Conservation (phyloP, 805 yeast genomes). For the Sugiyamaella lignohabitans region DNA sequence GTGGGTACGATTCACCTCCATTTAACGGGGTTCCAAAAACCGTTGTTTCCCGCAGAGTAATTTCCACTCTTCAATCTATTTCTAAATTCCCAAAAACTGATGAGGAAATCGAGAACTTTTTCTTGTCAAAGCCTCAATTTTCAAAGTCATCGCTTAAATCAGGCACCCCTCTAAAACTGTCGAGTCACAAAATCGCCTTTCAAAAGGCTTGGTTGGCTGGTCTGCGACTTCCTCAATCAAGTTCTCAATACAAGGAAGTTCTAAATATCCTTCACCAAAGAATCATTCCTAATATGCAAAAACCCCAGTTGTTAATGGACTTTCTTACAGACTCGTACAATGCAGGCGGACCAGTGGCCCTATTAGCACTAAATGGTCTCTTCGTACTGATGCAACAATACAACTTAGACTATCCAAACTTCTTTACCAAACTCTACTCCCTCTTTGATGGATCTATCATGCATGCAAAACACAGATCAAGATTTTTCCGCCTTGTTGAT, state of each 20-base stretch:
- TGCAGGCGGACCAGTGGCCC: slow-evolving; percentile 53
- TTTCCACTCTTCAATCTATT: slow-evolving; percentile 5
- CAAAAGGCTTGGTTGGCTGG: slow-evolving; percentile 62
- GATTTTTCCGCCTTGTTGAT: slow-evolving; percentile 84
- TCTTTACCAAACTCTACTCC: slow-evolving; percentile 73
- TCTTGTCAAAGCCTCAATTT: slow-evolving; percentile 18
- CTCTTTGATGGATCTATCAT: slow-evolving; percentile 69
- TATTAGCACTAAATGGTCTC: slow-evolving; percentile 79
- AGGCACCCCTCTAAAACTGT: slow-evolving; percentile 34
- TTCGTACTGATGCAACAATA: slow-evolving; percentile 75
- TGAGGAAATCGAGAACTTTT: slow-evolving; percentile 18
- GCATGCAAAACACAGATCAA: slow-evolving; percentile 72
- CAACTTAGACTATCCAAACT: slow-evolving; percentile 89
- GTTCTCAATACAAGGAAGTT: slow-evolving; percentile 59
- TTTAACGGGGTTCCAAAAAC: neutral
- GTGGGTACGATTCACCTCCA: neutral
- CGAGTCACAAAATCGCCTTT: slow-evolving; percentile 53
- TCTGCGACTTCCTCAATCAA: slow-evolving; percentile 44
- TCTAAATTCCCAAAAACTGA: slow-evolving; percentile 21
- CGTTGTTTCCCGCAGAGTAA: neutral
- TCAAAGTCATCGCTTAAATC: slow-evolving; percentile 28
- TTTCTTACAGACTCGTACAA: slow-evolving; percentile 83
- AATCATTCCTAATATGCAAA: slow-evolving; percentile 70
- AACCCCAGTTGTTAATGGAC: slow-evolving; percentile 85
- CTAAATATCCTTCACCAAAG: slow-evolving; percentile 73